These are phyloP conservation scores for Fusarium subglutinans DNA, from an alignment of 2,329 filamentous ascomycete species.

Conservation along the genomic window DNA sequence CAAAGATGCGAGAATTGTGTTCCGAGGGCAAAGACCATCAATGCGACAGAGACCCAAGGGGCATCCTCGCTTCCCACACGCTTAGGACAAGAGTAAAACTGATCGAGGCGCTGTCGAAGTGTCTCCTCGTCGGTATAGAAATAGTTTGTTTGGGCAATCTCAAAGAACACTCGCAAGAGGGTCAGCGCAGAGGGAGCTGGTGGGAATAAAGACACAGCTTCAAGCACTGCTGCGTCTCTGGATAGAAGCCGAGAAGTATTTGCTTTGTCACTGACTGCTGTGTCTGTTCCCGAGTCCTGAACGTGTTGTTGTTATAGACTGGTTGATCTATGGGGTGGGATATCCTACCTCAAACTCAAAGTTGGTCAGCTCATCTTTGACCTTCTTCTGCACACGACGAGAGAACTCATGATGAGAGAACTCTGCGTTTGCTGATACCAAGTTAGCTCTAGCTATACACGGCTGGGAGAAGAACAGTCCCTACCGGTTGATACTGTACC, in stretches of 20 bases:
- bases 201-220: conserved; percentile 30
- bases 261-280: background rate
- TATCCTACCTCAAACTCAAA: conserved; percentile 7
- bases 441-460: background rate
- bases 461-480: background rate
- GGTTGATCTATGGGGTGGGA: background rate
- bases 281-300: conserved; percentile 5
- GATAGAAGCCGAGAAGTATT: conserved; percentile 2
- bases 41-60: conserved; percentile 31
- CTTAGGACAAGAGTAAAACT: conserved; percentile 22
- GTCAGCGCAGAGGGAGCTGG: conserved; percentile 14
- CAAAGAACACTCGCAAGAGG: conserved; percentile 35
- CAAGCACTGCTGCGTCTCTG: conserved; percentile 14
- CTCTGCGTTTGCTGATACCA: background rate
- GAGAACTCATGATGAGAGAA: conserved; percentile 29
- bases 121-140: conserved; percentile 36
- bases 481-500: background rate
- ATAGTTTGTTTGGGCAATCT: conserved; percentile 38
- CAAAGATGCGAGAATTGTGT: conserved; percentile 32
- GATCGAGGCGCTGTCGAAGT: conserved; percentile 20
- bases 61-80: conserved; percentile 8
- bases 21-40: conserved; percentile 39
- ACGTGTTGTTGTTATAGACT: background rate
- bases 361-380: background rate
- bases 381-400: conserved; percentile 9